A percentile compares a stretch with the other conserved stretches of the same genome.
Conservation (phyloP, 1,284 basidiomycete species). For the Ceratobasidium sp. region DNA sequence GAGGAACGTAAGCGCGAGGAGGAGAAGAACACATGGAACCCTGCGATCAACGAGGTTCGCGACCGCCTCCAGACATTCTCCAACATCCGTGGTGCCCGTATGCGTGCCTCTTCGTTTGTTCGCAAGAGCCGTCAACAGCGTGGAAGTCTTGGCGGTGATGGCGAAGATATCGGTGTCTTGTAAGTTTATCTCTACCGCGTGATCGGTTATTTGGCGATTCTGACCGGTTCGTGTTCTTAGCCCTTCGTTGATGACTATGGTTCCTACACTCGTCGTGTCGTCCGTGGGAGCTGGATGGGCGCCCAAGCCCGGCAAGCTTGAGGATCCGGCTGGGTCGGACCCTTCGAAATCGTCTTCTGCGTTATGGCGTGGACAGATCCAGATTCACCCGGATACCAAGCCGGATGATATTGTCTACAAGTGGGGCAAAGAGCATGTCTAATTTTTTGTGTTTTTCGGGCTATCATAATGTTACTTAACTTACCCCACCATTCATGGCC, state of each 20-base stretch:
- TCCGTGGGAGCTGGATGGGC: conserved; percentile 82
- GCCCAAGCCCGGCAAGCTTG: conserved; percentile 65
- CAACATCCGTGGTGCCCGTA: conserved; percentile 81
- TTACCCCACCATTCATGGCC: background rate
- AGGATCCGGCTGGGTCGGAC: conserved; percentile 75
- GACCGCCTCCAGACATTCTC: conserved; percentile 84
- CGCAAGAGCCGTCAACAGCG: conserved; percentile 71
- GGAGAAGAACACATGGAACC: conserved; percentile 58
- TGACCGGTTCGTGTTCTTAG: conserved; percentile 49
- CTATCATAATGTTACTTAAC: background rate
- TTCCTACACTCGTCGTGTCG: conserved; percentile 82
- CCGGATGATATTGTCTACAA: conserved; percentile 40
- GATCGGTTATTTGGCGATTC: background rate
- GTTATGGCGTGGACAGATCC: conserved; percentile 60
- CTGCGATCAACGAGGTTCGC: conserved; percentile 74
- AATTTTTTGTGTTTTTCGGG: conserved; percentile 1
- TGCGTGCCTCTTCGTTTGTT: conserved; percentile 82
- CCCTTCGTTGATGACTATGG: conserved; percentile 81
- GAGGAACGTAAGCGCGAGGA: conserved; percentile 45
- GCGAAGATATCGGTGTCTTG: conserved; percentile 46
- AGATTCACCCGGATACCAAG: conserved; percentile 44
- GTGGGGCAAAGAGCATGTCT: conserved; percentile 32
- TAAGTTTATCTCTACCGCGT: conserved; percentile 38
- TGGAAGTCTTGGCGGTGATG: conserved; percentile 48
- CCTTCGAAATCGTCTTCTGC: conserved; percentile 79